Evolutionary conservation across 768 basidiomycete genomes (phyloP).

Genomic region (Suillus sp.): DNA sequence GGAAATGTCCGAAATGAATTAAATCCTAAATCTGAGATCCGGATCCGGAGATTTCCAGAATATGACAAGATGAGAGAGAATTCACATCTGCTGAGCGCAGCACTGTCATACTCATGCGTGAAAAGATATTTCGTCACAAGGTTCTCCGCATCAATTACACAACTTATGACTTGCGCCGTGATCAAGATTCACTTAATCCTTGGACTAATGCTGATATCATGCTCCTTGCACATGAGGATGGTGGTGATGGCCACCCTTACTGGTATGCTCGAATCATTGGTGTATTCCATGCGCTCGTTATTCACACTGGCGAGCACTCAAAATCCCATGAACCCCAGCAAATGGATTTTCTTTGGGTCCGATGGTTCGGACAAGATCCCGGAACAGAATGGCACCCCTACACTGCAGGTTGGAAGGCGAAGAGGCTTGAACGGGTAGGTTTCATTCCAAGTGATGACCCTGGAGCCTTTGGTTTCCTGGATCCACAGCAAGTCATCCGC

Average conservation of each 20-base stretch:
- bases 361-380: constrained; percentile 39
- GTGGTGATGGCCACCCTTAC: constrained; percentile 33
- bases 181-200: constrained; percentile 32
- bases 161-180: constrained; percentile 29
- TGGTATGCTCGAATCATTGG: constrained; percentile 33
- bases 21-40: no score
- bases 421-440: constrained; percentile 40
- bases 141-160: constrained; percentile 35
- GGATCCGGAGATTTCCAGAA: no score
- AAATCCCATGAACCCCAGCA: constrained; percentile 11
- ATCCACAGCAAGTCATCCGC: constrained; percentile 43
- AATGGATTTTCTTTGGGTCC: constrained; percentile 46
- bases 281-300: neutral
- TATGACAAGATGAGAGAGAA: no score
- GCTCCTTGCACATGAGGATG: constrained; percentile 22
- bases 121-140: constrained; percentile 37
- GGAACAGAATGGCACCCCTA: constrained; percentile 11
- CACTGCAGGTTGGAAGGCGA: constrained; percentile 31
- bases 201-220: constrained; percentile 38
- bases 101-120: constrained; percentile 25
- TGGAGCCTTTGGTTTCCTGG: constrained; percentile 47
- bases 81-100: constrained; percentile 25
- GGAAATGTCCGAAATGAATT: no score
- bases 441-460: constrained; percentile 36
- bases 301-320: neutral